Conservation (phyloP, 768 basidiomycete genomes). For the Podaxis sp. region DNA sequence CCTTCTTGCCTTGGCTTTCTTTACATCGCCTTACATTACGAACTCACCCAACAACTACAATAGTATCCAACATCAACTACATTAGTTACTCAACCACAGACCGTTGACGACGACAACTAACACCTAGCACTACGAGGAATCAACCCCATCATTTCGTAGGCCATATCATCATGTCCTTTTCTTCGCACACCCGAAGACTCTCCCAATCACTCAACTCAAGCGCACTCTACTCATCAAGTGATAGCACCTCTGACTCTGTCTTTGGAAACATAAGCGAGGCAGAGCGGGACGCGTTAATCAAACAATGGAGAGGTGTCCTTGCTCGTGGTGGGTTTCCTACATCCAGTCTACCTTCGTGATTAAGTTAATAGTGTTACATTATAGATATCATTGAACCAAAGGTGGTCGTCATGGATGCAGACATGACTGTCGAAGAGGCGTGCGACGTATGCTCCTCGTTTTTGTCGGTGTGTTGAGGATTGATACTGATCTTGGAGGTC, state of each 20-base stretch:
- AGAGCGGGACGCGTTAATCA: slow-evolving; percentile 41
- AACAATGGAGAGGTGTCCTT: slow-evolving; percentile 48
- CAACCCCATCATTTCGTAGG: too few relatives aligned
- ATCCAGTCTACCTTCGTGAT: not conserved
- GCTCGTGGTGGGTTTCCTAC: slow-evolving; percentile 48
- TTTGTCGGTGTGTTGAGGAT: not conserved
- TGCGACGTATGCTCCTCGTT: slow-evolving; percentile 54
- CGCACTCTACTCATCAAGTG: slow-evolving; percentile 23
- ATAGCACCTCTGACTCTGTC: slow-evolving; percentile 13
- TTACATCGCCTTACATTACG: too few relatives aligned
- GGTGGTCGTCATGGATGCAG: slow-evolving; percentile 62
- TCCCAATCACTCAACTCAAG: slow-evolving; percentile 33
- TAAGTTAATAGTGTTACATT: not conserved
- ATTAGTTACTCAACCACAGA: too few relatives aligned
- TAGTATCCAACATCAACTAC: too few relatives aligned
- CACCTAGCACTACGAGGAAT: not conserved
- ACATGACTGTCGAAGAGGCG: slow-evolving; percentile 75
- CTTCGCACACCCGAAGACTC: slow-evolving; percentile 16
- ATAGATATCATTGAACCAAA: slow-evolving; percentile 69
- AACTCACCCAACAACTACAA: too few relatives aligned
- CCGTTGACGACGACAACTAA: not conserved
- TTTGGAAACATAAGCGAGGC: slow-evolving; percentile 25
- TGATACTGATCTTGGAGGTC: not conserved
- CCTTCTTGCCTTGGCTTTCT: not conserved
- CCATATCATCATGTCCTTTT: not conserved